phyloP scores from a whole-genome alignment of 2,329 filamentous ascomycete genomes.

The Dactylellina parvicollis region DNA sequence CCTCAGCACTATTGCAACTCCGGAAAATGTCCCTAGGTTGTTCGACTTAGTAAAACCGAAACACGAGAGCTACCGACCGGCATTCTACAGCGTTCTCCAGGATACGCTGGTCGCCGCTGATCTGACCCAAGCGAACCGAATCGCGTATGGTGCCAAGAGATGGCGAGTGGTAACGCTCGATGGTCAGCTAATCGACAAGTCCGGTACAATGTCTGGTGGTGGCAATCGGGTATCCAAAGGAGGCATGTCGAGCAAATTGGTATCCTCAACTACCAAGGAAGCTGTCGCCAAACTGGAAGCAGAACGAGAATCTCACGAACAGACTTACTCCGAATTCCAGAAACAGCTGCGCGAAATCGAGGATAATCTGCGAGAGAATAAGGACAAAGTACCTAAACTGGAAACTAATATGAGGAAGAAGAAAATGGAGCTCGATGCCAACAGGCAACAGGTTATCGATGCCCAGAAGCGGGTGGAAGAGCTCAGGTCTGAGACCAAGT shows the following conservation, averaged over 20 bases:
- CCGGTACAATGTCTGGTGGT: constrained; percentile 98
- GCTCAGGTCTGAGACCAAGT: constrained; percentile 66
- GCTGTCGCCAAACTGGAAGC: constrained; percentile 86
- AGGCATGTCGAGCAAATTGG: constrained; percentile 94
- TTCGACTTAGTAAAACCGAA: constrained; percentile 94
- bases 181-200: constrained; percentile 95
- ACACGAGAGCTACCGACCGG: constrained; percentile 83
- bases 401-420: constrained; percentile 94
- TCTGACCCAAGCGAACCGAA: constrained; percentile 93
- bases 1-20: constrained; percentile 81
- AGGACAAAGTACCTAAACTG: constrained; percentile 80
- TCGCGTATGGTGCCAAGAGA: constrained; percentile 90
- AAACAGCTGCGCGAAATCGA: constrained; percentile 85
- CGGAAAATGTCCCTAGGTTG: constrained; percentile 88
- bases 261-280: constrained; percentile 85
- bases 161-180: constrained; percentile 97
- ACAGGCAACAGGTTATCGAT: constrained; percentile 83
- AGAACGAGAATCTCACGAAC: constrained; percentile 85
- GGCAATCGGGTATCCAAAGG: constrained; percentile 89
- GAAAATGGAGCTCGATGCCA: constrained; percentile 85
- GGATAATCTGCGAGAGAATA: constrained; percentile 74
- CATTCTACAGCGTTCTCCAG: constrained; percentile 94
- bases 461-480: constrained; percentile 86
- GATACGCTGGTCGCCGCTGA: constrained; percentile 94
- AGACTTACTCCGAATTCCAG: constrained; percentile 83